Evolutionary conservation across 164 flowering plant species (phyloP).

Genomic region (Platanus orientalis): DNA sequence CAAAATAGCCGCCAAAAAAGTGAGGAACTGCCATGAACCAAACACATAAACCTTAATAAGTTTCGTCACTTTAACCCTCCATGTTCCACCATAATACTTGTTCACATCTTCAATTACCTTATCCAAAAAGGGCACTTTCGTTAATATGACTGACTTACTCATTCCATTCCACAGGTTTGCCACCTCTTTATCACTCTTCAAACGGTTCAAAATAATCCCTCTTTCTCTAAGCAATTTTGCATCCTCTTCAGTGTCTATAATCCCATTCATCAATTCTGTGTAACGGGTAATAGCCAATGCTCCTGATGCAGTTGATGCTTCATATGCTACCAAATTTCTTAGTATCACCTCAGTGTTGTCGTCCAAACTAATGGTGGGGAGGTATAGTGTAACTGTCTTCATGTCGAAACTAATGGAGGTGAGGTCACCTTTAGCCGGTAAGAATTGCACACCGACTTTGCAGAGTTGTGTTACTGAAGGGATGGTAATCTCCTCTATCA

Average conservation of each 20-base stretch:
- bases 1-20: slow-evolving; percentile 16
- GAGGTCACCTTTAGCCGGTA: background rate
- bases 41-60: slow-evolving; percentile 19
- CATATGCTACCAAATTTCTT: slow-evolving; percentile 32
- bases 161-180: slow-evolving; percentile 24
- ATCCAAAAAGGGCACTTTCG: slow-evolving; percentile 19
- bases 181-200: slow-evolving; percentile 26
- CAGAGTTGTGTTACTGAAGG: slow-evolving; percentile 10
- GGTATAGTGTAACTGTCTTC: slow-evolving; percentile 1
- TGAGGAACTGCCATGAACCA: slow-evolving; percentile 21
- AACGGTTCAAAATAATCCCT: slow-evolving; percentile 15
- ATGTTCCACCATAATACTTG: slow-evolving; percentile 14
- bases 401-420: background rate
- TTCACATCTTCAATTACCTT: slow-evolving; percentile 22
- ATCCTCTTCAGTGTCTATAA: slow-evolving; percentile 26
- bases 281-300: slow-evolving; percentile 22
- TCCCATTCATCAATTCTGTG: slow-evolving; percentile 30
- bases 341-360: slow-evolving; percentile 15
- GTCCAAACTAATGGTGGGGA: slow-evolving; percentile 9
- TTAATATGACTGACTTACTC: slow-evolving; percentile 19
- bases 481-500: slow-evolving; percentile 7
- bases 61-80: slow-evolving; percentile 15
- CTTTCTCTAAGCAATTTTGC: slow-evolving; percentile 20
- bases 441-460: slow-evolving; percentile 4
- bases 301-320: slow-evolving; percentile 14